Evolutionary conservation across 73 alveolate species (phyloP).

Genomic region (Stentor coeruleus): DNA sequence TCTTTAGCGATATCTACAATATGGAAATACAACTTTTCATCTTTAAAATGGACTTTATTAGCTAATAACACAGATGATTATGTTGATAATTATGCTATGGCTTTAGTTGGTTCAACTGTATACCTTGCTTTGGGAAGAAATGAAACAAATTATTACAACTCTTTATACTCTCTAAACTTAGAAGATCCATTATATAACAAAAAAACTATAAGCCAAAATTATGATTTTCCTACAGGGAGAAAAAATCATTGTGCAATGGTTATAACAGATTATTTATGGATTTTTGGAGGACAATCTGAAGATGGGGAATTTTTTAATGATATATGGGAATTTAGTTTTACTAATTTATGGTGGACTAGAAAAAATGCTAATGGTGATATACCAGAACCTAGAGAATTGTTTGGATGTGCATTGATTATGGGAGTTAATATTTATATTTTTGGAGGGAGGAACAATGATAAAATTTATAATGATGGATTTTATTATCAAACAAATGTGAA

Average conservation of each 20-base stretch:
- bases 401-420: no score
- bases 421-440: no score
- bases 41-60: background rate
- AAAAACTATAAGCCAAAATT: no score
- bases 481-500: background rate
- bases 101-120: background rate
- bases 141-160: no score
- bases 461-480: background rate
- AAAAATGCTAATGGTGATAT: background rate
- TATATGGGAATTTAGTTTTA: background rate
- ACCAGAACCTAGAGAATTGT: background rate
- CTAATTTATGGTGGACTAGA: background rate
- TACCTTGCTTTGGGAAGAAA: background rate
- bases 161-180: background rate
- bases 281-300: background rate
- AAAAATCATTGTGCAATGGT: background rate
- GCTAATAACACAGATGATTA: background rate
- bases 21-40: no score
- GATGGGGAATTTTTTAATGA: background rate
- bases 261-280: no score
- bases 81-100: background rate
- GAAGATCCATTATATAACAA: no score
- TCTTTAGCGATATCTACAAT: no score
- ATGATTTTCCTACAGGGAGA: background rate
- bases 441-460: background rate